Percentiles rank a stretch among this genome's conserved stretches.
These are phyloP conservation scores for Colletotrichum tanaceti DNA, from an alignment of 2,329 filamentous ascomycete species.

Conservation along the genomic window DNA sequence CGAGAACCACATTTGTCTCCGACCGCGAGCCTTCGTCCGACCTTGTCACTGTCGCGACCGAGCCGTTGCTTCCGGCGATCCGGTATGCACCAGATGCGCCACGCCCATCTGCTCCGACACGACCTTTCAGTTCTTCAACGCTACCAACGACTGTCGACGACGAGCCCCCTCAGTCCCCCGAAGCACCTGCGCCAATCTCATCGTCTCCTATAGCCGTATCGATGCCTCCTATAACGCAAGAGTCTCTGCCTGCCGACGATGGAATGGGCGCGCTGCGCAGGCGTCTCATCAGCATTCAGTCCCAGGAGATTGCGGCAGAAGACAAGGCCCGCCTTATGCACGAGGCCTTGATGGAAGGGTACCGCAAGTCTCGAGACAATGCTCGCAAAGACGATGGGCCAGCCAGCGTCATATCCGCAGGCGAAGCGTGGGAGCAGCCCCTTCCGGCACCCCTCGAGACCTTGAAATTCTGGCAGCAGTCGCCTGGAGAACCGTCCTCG, in stretches of 20 bases:
- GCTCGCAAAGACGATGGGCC: constrained; percentile 20
- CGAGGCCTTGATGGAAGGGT: constrained; percentile 75
- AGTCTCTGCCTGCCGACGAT: constrained; percentile 77
- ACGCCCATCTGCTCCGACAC: constrained; percentile 45
- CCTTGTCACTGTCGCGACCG: constrained; percentile 44
- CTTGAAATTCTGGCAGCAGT: constrained; percentile 69
- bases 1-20: constrained; percentile 53
- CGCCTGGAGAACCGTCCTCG: constrained; percentile 53
- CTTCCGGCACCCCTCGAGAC: constrained; percentile 62
- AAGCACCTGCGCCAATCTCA: constrained; percentile 18
- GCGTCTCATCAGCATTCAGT: constrained; percentile 76
- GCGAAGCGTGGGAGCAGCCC: constrained; percentile 53
- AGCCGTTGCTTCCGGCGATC: constrained; percentile 42
- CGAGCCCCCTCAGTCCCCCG: constrained; percentile 38
- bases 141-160: constrained; percentile 45
- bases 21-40: constrained; percentile 48
- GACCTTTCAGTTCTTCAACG: constrained; percentile 51
- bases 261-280: constrained; percentile 76
- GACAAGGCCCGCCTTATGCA: constrained; percentile 82
- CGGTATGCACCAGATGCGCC: constrained; percentile 42
- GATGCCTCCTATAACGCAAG: constrained; percentile 20
- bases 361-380: constrained; percentile 55
- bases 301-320: constrained; percentile 64
- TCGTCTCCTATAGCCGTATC: constrained; percentile 16
- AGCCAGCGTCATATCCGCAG: constrained; percentile 37